Conservation (phyloP, 2,329 filamentous ascomycete genomes). For the Colletotrichum zoysiae region DNA sequence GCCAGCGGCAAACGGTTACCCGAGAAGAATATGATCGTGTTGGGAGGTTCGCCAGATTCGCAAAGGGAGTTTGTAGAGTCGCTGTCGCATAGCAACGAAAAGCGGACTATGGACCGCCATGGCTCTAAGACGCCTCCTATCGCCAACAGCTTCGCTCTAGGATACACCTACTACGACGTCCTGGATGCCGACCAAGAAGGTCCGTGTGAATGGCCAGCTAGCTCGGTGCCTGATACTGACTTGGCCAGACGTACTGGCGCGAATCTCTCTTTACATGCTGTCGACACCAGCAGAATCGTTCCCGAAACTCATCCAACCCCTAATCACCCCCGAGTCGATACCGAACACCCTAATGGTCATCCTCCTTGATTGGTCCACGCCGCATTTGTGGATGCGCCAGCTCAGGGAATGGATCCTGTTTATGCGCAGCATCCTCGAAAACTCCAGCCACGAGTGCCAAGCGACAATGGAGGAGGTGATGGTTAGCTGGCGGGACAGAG, state of each 20-base stretch:
- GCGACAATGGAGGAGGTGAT: conserved; percentile 90
- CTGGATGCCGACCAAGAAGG: conserved; percentile 94
- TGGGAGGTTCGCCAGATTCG: conserved; percentile 85
- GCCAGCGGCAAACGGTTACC: conserved; percentile 90
- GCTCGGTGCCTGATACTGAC: not conserved
- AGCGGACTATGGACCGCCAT: conserved; percentile 67
- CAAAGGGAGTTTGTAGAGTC: conserved; percentile 86
- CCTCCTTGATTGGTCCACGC: conserved; percentile 94
- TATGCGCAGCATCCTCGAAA: conserved; percentile 80
- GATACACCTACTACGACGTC: conserved; percentile 96
- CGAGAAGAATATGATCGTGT: conserved; percentile 89
- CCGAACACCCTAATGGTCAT: conserved; percentile 90
- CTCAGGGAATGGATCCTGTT: conserved; percentile 91
- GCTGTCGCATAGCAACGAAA: conserved; percentile 66
- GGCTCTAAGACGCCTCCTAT: conserved; percentile 77
- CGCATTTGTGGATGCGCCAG: conserved; percentile 92
- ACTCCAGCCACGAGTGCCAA: conserved; percentile 81
- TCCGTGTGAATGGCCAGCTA: conserved; percentile 52
- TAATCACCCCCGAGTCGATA: conserved; percentile 86
- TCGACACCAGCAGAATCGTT: conserved; percentile 88
- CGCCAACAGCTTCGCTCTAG: conserved; percentile 91
- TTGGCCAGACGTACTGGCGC: conserved; percentile 83
- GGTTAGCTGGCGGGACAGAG: conserved; percentile 81
- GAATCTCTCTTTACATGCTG: conserved; percentile 89
- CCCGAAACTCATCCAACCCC: conserved; percentile 83